A percentile compares a stretch with the other conserved stretches of the same genome.
Conservation (phyloP, 805 yeast species). For the Helenozyma rhizophorensis region DNA sequence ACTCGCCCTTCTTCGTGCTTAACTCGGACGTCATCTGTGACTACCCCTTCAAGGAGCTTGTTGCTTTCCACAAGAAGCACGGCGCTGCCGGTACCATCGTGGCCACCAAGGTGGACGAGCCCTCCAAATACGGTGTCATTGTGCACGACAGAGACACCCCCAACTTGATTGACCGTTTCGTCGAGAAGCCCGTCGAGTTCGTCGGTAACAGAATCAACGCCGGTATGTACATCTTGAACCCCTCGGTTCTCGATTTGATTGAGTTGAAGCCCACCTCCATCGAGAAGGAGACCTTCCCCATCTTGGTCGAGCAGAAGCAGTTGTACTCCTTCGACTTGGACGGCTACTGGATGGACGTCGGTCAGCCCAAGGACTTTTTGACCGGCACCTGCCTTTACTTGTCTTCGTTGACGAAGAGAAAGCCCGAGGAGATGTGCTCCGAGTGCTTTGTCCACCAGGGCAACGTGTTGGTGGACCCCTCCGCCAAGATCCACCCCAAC, state of each 20-base stretch:
- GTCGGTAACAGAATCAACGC: conserved; percentile 99
- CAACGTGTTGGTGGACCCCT: conserved; percentile 89
- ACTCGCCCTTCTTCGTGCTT: conserved; percentile 93
- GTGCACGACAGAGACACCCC: conserved; percentile 95
- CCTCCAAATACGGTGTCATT: conserved; percentile 98
- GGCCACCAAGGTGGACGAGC: conserved; percentile 99
- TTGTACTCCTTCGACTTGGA: conserved; percentile 95
- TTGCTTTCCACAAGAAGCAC: conserved; percentile 88
- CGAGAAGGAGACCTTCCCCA: conserved; percentile 99
- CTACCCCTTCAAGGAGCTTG: conserved; percentile 92
- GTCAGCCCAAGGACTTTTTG: conserved; percentile 99
- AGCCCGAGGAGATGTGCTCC: conserved; percentile 61
- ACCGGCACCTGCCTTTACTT: conserved; percentile 93
- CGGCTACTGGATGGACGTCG: conserved; percentile 99
- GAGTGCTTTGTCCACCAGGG: conserved; percentile 82
- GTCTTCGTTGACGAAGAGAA: conserved; percentile 77
- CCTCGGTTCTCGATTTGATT: conserved; percentile 92
- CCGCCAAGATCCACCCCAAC: conserved; percentile 87
- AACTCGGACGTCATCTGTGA: conserved; percentile 99
- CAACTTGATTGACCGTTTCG: conserved; percentile 95
- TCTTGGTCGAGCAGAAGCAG: conserved; percentile 80
- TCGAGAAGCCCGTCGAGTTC: conserved; percentile 98
- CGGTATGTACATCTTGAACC: conserved; percentile 97
- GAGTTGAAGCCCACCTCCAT: conserved; percentile 98
- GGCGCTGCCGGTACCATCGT: conserved; percentile 98